Evolutionary conservation across 164 flowering plant species (phyloP).

Genomic region (Dillenia turbinata): DNA sequence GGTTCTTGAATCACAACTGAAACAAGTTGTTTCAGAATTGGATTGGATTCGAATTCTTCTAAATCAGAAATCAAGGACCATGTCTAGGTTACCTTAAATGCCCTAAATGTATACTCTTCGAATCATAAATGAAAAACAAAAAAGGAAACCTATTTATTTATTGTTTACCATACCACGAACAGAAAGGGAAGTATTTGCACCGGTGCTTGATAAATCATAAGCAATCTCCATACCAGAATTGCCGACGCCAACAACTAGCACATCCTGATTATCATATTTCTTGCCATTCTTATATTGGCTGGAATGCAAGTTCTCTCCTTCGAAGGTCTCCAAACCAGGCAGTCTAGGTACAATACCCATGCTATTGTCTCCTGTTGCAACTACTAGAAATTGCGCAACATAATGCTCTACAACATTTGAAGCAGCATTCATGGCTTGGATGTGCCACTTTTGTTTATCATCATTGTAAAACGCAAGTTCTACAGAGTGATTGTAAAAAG

Average conservation of each 20-base stretch:
- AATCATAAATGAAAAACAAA: too few relatives aligned
- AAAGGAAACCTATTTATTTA: too few relatives aligned
- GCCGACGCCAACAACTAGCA: conserved; percentile 34
- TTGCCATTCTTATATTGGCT: conserved; percentile 21
- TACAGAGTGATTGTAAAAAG: conserved; percentile 4
- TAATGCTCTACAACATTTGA: conserved; percentile 4
- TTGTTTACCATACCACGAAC: conserved; percentile 21
- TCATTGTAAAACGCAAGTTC: conserved; percentile 17
- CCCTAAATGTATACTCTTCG: too few relatives aligned
- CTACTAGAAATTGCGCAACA: conserved; percentile 20
- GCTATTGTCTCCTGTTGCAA: conserved; percentile 29
- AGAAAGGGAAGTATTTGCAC: conserved; percentile 21
- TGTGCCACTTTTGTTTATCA: conserved; percentile 10
- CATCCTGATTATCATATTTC: conserved; percentile 13
- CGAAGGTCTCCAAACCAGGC: conserved; percentile 22
- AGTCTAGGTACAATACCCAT: conserved; percentile 19
- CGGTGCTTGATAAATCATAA: conserved; percentile 20
- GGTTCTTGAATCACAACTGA: too few relatives aligned
- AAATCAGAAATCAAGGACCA: too few relatives aligned
- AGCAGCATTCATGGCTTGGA: conserved; percentile 7
- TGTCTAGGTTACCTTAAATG: too few relatives aligned
- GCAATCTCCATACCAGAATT: conserved; percentile 46
- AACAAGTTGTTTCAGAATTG: too few relatives aligned
- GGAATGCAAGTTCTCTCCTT: conserved; percentile 31
- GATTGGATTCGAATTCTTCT: too few relatives aligned